These are phyloP conservation scores for Apiospora rasikravindrae DNA, from an alignment of 2,329 filamentous ascomycete species.

Conservation along the genomic window DNA sequence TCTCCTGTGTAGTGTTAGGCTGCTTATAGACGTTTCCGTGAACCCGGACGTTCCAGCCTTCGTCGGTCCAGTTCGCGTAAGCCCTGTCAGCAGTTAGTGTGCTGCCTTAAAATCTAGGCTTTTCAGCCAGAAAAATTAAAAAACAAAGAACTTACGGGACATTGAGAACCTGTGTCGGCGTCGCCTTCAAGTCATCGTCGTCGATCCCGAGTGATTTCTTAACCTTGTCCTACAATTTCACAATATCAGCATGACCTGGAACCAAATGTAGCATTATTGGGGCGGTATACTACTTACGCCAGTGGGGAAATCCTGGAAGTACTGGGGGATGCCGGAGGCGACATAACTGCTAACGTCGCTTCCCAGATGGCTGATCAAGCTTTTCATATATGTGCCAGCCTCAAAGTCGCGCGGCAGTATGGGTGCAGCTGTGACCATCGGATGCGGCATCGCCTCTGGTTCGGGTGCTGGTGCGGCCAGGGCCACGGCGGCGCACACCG, in stretches of 20 bases:
- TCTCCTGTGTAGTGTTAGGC: constrained; percentile 68
- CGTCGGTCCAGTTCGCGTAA: constrained; percentile 79
- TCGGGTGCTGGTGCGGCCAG: constrained; percentile 33
- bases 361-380: constrained; percentile 57
- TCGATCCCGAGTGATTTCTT: constrained; percentile 65
- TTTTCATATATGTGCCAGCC: constrained; percentile 55
- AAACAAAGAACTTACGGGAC: constrained; percentile 55
- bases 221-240: constrained; percentile 48
- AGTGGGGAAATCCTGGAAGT: constrained; percentile 70
- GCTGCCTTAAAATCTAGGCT: neutral
- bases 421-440: constrained; percentile 54
- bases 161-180: constrained; percentile 74
- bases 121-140: no score
- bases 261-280: neutral
- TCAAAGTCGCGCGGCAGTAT: constrained; percentile 44
- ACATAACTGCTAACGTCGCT: constrained; percentile 63
- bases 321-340: constrained; percentile 69
- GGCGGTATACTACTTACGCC: constrained; percentile 39
- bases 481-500: constrained; percentile 24
- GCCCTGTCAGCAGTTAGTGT: constrained; percentile 40
- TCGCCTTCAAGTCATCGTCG: constrained; percentile 61
- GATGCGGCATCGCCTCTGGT: constrained; percentile 38
- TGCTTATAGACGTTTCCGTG: constrained; percentile 85
- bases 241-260: neutral
- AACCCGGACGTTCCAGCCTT: constrained; percentile 77